phyloP scores from a whole-genome alignment of 2,329 filamentous ascomycete genomes.

The Lachnellula cervina region DNA sequence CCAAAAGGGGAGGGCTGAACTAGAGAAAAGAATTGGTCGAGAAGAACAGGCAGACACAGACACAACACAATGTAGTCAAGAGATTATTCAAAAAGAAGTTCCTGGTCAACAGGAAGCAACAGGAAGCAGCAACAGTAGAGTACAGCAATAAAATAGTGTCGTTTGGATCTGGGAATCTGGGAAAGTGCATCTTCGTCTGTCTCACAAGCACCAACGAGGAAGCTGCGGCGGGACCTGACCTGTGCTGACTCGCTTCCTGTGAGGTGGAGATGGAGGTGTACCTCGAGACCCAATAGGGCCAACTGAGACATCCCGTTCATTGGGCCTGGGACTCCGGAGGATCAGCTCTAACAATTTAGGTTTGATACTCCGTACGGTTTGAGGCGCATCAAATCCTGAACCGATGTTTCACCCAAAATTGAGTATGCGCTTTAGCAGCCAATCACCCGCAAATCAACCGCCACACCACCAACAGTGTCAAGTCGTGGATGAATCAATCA shows the following conservation, averaged over 20 bases:
- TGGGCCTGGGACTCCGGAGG: not conserved
- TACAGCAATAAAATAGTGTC: not conserved
- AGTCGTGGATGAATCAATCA: not conserved
- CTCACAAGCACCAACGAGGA: not conserved
- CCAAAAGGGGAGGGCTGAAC: conserved; percentile 8
- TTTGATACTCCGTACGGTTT: conserved; percentile 10
- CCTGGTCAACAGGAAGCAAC: conserved; percentile 1
- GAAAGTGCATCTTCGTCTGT: not conserved
- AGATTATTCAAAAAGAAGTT: conserved; percentile 1
- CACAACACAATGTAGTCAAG: not conserved
- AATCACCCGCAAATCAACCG: not conserved
- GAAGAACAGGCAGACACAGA: conserved; percentile 8
- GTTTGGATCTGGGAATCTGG: not conserved
- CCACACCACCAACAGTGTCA: not conserved
- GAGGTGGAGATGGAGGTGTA: not conserved
- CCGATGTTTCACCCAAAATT: not conserved
- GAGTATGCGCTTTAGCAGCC: not conserved
- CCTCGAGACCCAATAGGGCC: not conserved
- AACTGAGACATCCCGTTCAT: not conserved
- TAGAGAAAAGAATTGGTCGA: conserved; percentile 7
- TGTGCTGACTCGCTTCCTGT: not conserved
- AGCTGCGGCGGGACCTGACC: not conserved
- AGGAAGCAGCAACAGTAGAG: too few species aligned
- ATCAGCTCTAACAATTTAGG: conserved; percentile 8
- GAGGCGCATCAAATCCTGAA: not conserved